phyloP scores from a whole-genome alignment of 2,329 filamentous ascomycete species.

The Fusarium solani-melongenae region DNA sequence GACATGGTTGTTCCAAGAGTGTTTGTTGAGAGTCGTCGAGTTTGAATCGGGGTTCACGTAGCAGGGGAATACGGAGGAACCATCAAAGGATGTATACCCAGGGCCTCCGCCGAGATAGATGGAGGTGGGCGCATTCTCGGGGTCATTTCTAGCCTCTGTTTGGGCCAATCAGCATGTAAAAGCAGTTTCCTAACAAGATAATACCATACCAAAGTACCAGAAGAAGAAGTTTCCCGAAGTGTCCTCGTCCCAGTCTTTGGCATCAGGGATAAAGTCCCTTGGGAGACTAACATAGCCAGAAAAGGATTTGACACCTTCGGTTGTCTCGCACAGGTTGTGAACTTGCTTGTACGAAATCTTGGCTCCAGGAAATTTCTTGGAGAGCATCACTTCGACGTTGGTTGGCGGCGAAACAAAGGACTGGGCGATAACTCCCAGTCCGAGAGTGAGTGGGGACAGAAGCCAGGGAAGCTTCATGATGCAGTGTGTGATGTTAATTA shows the following conservation, averaged over 20 bases:
- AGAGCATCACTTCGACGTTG: neutral
- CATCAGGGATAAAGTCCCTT: slow-evolving; percentile 43
- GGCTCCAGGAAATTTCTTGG: slow-evolving; percentile 6
- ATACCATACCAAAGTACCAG: slow-evolving; percentile 52
- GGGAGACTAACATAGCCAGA: slow-evolving; percentile 34
- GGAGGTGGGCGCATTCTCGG: slow-evolving; percentile 43
- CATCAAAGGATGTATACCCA: slow-evolving; percentile 68
- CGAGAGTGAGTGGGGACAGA: neutral
- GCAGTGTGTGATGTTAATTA: neutral
- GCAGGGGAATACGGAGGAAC: slow-evolving; percentile 66
- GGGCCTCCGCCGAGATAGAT: slow-evolving; percentile 74
- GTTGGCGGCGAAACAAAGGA: neutral
- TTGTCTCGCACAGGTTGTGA: slow-evolving; percentile 33
- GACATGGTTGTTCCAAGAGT: slow-evolving; percentile 67
- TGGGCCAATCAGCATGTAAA: neutral
- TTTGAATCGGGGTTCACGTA: slow-evolving; percentile 59
- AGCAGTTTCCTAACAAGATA: too few relatives aligned
- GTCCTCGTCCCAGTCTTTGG: slow-evolving; percentile 10
- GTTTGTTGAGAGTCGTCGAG: slow-evolving; percentile 64
- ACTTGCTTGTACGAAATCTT: slow-evolving; percentile 36
- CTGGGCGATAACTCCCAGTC: neutral
- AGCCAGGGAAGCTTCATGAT: neutral
- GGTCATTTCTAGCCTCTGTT: slow-evolving; percentile 45
- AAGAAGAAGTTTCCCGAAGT: slow-evolving; percentile 51
- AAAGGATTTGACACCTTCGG: slow-evolving; percentile 28